phyloP scores from a whole-genome alignment of 768 basidiomycete species.

The Pleurotus citrinopileatus region DNA sequence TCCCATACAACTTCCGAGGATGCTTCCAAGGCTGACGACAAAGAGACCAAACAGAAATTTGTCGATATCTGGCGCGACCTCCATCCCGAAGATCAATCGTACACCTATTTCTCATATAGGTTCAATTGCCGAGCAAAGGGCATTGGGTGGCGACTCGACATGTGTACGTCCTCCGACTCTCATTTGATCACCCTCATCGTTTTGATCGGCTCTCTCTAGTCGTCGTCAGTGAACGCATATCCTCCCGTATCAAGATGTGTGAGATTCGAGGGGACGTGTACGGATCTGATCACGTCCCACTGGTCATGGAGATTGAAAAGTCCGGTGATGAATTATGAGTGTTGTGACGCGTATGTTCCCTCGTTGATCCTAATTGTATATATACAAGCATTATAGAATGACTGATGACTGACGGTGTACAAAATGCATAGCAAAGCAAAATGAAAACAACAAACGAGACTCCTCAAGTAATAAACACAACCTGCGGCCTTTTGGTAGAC shows the following conservation, averaged over 20 bases:
- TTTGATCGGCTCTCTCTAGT: slow-evolving; percentile 39
- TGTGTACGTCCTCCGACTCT: slow-evolving; percentile 48
- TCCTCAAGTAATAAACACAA: neutral
- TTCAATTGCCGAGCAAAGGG: slow-evolving; percentile 80
- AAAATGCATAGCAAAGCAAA: too few species aligned
- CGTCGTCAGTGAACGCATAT: slow-evolving; percentile 70
- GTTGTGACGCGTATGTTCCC: too few species aligned
- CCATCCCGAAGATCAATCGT: slow-evolving; percentile 69
- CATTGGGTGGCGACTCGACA: slow-evolving; percentile 85
- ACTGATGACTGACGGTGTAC: too few species aligned
- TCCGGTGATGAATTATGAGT: slow-evolving; percentile 27
- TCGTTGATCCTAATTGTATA: too few species aligned
- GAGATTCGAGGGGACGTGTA: slow-evolving; percentile 85
- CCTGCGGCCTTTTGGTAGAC: neutral
- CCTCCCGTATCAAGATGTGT: slow-evolving; percentile 68
- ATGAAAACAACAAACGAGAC: neutral
- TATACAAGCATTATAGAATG: neutral
- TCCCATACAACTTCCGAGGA: neutral
- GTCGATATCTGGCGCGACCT: slow-evolving; percentile 78
- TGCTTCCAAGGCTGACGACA: slow-evolving; percentile 15
- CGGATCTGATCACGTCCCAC: slow-evolving; percentile 83
- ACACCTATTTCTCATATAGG: slow-evolving; percentile 82
- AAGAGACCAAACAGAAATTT: slow-evolving; percentile 44
- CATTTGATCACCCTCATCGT: neutral
- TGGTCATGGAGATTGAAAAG: slow-evolving; percentile 68